Evolutionary conservation across 2,329 filamentous ascomycete genomes (phyloP).

Genomic region (Bretziella fagacearum): DNA sequence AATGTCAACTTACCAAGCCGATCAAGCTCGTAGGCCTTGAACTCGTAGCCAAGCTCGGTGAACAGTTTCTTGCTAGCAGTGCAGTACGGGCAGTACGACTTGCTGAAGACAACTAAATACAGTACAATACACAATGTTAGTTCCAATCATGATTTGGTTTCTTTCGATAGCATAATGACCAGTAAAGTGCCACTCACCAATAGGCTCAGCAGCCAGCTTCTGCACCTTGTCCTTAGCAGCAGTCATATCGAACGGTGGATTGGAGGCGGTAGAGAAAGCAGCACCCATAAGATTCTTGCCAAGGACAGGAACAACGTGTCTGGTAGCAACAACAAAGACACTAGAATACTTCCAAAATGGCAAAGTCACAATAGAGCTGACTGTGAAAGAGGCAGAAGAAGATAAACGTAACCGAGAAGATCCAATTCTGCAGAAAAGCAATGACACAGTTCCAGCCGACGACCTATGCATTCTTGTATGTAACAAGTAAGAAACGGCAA

Average conservation of each 20-base stretch:
- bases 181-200: constrained; percentile 6
- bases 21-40: constrained; percentile 66
- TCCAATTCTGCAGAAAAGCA: too few species aligned
- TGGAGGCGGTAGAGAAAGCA: constrained; percentile 21
- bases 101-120: constrained; percentile 71
- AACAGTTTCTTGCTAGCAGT: constrained; percentile 59
- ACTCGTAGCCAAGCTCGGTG: constrained; percentile 52
- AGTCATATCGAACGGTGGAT: constrained; percentile 55
- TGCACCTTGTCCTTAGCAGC: constrained; percentile 71
- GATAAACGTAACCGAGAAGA: too few species aligned
- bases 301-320: too few species aligned
- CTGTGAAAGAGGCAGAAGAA: too few species aligned
- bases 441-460: too few species aligned
- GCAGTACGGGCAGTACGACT: constrained; percentile 95
- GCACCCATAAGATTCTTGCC: constrained; percentile 7
- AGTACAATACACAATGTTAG: neutral
- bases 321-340: too few species aligned
- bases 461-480: too few species aligned
- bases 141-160: neutral
- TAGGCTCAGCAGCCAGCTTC: constrained; percentile 58
- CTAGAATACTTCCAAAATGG: too few species aligned
- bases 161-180: neutral
- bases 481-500: too few species aligned
- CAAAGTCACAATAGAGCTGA: too few species aligned
- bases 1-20: constrained; percentile 49